Evolutionary conservation across 306 rosid species (phyloP), one percentile per base, ranked within the genome.

Genomic region (Phaseolus lunatus): DNA sequence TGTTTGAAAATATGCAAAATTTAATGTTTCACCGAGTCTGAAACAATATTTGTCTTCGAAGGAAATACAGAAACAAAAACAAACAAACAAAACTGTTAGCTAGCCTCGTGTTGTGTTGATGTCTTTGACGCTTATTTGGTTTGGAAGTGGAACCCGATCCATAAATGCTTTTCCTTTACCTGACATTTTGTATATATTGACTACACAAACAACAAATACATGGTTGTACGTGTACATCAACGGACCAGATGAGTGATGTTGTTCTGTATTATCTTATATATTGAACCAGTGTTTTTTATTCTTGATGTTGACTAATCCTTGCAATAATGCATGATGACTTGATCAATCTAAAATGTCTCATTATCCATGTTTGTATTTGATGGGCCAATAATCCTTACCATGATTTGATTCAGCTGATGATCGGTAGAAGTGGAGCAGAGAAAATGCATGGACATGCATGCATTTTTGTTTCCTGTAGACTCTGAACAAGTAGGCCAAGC

Each of bases 401-500:
- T 78, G 59, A 37, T 48, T 75, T 57, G 66, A 26, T 59, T 20
- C 37, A 37, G 64, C 68, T 59, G 56, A 47, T 47, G 57, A 24
- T 11, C 18, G 13, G 45, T 1, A 22, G 57, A 67, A 35, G 12
- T 49, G 39, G 67, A 63, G 50, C 58, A 35, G 66, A 47, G 26
- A 57, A 72, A 19, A 58, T 22, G 70, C 64, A 37, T 31, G 56
- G 76, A n/a, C 69, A 19, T 76, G 69, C 73, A 35, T 76, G 73
- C 67, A 27, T 33, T 44, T 47, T 47, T 61, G 15, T 23, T 61
- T 16, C 71, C 56, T 75, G 44, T 77, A 49, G 50, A 69, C 73
- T 75, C 77, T 81, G 77, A 59, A 69, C 81, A 70, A 75, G 77
- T 68, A 68, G 65, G 78, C 48, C 50, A 41, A 23, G 5, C 44